phyloP scores from a whole-genome alignment of 352 stramenopile species.

The Chrysophaeum taylorii region DNA sequence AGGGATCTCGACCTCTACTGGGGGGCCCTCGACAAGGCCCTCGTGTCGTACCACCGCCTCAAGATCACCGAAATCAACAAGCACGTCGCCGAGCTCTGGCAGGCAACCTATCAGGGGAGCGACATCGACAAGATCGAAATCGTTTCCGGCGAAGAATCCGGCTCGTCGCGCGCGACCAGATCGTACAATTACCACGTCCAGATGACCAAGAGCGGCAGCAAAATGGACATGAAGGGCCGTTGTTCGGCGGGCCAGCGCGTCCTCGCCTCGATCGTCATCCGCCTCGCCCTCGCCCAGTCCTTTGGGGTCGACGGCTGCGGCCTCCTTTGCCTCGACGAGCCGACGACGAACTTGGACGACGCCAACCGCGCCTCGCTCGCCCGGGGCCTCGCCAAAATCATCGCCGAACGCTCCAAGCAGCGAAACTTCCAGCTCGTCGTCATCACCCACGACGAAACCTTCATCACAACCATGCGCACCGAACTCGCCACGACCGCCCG shows the following conservation, averaged over 20 bases:
- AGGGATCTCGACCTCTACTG: slow-evolving; percentile 95
- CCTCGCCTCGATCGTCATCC: slow-evolving; percentile 85
- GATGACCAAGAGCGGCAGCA: slow-evolving; percentile 86
- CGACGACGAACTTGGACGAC: slow-evolving; percentile 84
- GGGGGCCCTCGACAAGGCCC: slow-evolving; percentile 77
- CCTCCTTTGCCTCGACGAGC: slow-evolving; percentile 95
- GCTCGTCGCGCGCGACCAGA: slow-evolving; percentile 43
- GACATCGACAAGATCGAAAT: slow-evolving; percentile 99
- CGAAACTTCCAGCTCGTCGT: slow-evolving; percentile 98
- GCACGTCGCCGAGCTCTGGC: slow-evolving; percentile 93
- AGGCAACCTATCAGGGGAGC: slow-evolving; percentile 95
- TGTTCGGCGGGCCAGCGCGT: slow-evolving; percentile 97
- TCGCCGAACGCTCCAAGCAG: slow-evolving; percentile 80
- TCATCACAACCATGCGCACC: slow-evolving; percentile 63
- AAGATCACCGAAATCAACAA: slow-evolving; percentile 99
- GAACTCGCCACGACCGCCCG: slow-evolving; percentile 52
- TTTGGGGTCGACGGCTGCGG: slow-evolving; percentile 98
- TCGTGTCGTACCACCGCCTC: slow-evolving; percentile 92
- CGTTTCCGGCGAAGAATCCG: slow-evolving; percentile 75
- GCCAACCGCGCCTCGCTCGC: slow-evolving; percentile 89
- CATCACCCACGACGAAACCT: slow-evolving; percentile 98
- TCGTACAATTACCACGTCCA: slow-evolving; percentile 98
- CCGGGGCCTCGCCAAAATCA: slow-evolving; percentile 71
- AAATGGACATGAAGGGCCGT: slow-evolving; percentile 96
- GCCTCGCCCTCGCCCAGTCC: slow-evolving; percentile 91